Conservation (phyloP, 148 eudicot species). For the Rhododendron kiyosumense region DNA sequence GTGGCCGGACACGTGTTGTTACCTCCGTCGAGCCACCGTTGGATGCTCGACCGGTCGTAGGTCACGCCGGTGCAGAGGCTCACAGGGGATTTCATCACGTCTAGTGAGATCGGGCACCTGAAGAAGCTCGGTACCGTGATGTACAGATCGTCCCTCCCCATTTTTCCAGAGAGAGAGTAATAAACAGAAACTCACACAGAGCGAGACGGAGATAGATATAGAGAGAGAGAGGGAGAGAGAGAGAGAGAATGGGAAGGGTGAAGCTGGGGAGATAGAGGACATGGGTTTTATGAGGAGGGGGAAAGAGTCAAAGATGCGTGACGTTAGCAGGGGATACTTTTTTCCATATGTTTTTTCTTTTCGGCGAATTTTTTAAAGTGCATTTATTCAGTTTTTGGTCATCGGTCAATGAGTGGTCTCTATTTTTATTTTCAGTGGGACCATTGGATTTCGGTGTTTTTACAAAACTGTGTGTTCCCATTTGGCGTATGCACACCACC, state of each 20-base stretch:
- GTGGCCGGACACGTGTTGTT: slow-evolving; percentile 63
- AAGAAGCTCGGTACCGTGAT: slow-evolving; percentile 51
- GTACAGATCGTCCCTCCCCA: slow-evolving; percentile 45
- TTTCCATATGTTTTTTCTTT: background rate
- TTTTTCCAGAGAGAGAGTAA: slow-evolving; percentile 6
- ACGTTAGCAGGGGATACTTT: slow-evolving; percentile 14
- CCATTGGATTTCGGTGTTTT: background rate
- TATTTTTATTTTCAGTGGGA: too few relatives aligned
- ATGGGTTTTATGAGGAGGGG: background rate
- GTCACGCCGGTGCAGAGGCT: slow-evolving; percentile 77
- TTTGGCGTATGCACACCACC: too few relatives aligned
- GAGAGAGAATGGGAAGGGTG: background rate
- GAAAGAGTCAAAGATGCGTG: slow-evolving; percentile 29
- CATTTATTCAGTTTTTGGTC: slow-evolving; percentile 7
- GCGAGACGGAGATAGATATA: slow-evolving; percentile 5
- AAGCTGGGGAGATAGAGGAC: background rate
- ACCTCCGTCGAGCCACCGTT: slow-evolving; percentile 72
- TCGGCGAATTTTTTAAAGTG: background rate
- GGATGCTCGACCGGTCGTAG: slow-evolving; percentile 69
- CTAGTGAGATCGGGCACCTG: slow-evolving; percentile 69
- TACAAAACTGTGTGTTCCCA: too few relatives aligned
- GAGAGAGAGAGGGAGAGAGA: slow-evolving; percentile 12
- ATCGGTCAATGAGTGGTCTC: slow-evolving; percentile 18
- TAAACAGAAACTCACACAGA: background rate
- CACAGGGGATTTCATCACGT: slow-evolving; percentile 79